Percentiles rank a stretch among this genome's conserved stretches.
Evolutionary conservation across 345 rosid species (phyloP).

Genomic region (Bruguiera sexangula): DNA sequence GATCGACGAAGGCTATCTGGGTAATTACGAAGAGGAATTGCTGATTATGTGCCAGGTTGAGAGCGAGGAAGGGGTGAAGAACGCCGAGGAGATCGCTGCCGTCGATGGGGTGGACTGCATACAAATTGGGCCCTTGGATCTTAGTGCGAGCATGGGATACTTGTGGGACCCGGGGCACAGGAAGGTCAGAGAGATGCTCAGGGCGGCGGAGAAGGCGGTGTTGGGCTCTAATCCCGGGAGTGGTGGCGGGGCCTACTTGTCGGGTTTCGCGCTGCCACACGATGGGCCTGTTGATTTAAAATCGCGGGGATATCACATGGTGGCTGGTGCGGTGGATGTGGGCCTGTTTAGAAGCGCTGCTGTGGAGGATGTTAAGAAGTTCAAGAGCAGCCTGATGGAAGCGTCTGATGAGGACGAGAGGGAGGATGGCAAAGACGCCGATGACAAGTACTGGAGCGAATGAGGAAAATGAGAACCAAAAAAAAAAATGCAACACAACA

Average conservation of each 20-base stretch:
- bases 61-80: slow-evolving; percentile 60
- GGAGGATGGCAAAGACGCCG: slow-evolving; percentile 28
- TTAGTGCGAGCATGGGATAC: slow-evolving; percentile 83
- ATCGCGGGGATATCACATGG: slow-evolving; percentile 72
- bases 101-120: slow-evolving; percentile 89
- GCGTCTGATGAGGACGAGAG: slow-evolving; percentile 26
- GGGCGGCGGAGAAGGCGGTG: slow-evolving; percentile 66
- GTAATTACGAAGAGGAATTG: slow-evolving; percentile 59
- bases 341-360: slow-evolving; percentile 67
- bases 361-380: slow-evolving; percentile 69
- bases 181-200: slow-evolving; percentile 73
- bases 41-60: slow-evolving; percentile 95
- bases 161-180: slow-evolving; percentile 89
- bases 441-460: slow-evolving; percentile 67
- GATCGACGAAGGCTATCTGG: slow-evolving; percentile 72
- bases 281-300: slow-evolving; percentile 53
- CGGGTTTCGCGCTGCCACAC: slow-evolving; percentile 71
- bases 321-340: slow-evolving; percentile 69
- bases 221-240: slow-evolving; percentile 26
- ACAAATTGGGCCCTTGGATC: slow-evolving; percentile 94
- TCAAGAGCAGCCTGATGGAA: slow-evolving; percentile 45
- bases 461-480: slow-evolving; percentile 1
- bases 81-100: slow-evolving; percentile 64
- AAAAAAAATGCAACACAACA: too few relatives aligned
- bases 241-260: slow-evolving; percentile 52